These are phyloP conservation scores for Chrysosporium queenslandicum DNA, from an alignment of 2,329 filamentous ascomycete genomes.

Conservation along the genomic window DNA sequence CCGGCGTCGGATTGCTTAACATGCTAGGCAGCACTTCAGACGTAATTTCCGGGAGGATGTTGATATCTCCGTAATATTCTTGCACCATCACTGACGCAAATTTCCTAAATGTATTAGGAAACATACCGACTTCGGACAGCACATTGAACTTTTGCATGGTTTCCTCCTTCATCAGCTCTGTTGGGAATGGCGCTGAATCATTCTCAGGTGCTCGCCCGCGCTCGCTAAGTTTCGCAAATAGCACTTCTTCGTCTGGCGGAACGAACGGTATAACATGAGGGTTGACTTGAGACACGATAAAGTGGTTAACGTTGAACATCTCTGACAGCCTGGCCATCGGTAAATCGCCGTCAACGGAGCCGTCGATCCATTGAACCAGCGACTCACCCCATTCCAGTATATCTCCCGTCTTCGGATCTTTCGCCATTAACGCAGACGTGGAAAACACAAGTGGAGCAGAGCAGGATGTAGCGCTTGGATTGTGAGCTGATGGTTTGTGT, in stretches of 20 bases:
- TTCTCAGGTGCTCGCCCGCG: slow-evolving; percentile 18
- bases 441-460: slow-evolving; percentile 83
- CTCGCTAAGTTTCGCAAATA: slow-evolving; percentile 24
- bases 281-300: slow-evolving; percentile 95
- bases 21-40: slow-evolving; percentile 65
- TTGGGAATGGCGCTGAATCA: slow-evolving; percentile 35
- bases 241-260: slow-evolving; percentile 56
- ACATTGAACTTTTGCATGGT: slow-evolving; percentile 70
- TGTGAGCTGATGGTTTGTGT: background rate
- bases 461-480: slow-evolving; percentile 67
- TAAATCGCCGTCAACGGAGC: slow-evolving; percentile 87
- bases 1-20: slow-evolving; percentile 70
- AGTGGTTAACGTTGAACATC: slow-evolving; percentile 98
- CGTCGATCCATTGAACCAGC: slow-evolving; percentile 81
- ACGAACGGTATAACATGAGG: slow-evolving; percentile 86
- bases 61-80: slow-evolving; percentile 90
- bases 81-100: slow-evolving; percentile 73
- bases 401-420: slow-evolving; percentile 69
- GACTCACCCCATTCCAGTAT: slow-evolving; percentile 76
- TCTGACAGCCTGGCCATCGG: slow-evolving; percentile 83
- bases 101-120: slow-evolving; percentile 70
- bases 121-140: slow-evolving; percentile 67
- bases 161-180: slow-evolving; percentile 67
- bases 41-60: slow-evolving; percentile 72
- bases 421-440: slow-evolving; percentile 66